Percentiles rank a stretch among this genome's conserved stretches.
Evolutionary conservation across 1,284 basidiomycete genomes (phyloP).

Genomic region (Irpex rosettiformis): DNA sequence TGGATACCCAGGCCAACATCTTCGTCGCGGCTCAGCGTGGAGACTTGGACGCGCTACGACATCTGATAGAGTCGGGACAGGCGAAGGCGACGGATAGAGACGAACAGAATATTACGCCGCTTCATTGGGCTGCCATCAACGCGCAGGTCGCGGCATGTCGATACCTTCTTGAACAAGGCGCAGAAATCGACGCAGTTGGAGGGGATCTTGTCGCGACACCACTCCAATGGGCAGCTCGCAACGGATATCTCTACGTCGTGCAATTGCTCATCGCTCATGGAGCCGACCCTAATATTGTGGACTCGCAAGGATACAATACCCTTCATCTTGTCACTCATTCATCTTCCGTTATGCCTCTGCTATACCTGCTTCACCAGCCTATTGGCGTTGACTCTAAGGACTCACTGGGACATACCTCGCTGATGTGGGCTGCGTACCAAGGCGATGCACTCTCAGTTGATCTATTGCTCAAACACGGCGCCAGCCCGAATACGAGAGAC

Average conservation of each 20-base stretch:
- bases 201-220: conserved; percentile 96
- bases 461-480: conserved; percentile 85
- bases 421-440: conserved; percentile 99
- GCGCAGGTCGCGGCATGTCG: conserved; percentile 78
- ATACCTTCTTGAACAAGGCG: conserved; percentile 89
- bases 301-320: conserved; percentile 96
- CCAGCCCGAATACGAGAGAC: conserved; percentile 74
- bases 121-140: conserved; percentile 98
- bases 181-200: conserved; percentile 91
- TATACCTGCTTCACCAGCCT: conserved; percentile 91
- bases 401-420: conserved; percentile 87
- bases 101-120: conserved; percentile 87
- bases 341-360: conserved; percentile 88
- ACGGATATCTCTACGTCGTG: conserved; percentile 93
- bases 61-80: conserved; percentile 70
- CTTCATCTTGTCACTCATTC: conserved; percentile 95
- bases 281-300: conserved; percentile 89
- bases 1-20: conserved; percentile 45
- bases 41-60: conserved; percentile 65
- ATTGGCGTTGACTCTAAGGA: conserved; percentile 88
- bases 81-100: conserved; percentile 82
- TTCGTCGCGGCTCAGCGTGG: conserved; percentile 89
- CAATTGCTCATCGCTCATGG: conserved; percentile 86
- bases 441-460: conserved; percentile 96
- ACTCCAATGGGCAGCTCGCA: conserved; percentile 96